Conservation (phyloP, 2,329 filamentous ascomycete species). For the Diplodia seriata region DNA sequence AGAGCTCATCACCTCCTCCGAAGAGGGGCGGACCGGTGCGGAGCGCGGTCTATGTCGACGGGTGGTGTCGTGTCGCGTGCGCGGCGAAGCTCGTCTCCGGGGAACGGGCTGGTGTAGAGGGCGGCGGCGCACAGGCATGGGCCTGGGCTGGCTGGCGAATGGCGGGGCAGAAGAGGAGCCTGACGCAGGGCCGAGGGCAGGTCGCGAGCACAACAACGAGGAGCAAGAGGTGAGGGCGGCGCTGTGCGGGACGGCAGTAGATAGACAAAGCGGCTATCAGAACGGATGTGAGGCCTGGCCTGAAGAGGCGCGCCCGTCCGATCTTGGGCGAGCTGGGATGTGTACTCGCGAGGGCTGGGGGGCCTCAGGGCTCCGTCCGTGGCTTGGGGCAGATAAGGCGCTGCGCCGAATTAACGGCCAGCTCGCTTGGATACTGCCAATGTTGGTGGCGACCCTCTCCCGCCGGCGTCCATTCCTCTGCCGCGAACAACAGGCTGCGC, state of each 20-base stretch:
- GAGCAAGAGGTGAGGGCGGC: background rate
- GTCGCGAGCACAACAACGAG: background rate
- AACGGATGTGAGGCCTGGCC: slow-evolving; percentile 6
- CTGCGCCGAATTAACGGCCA: slow-evolving; percentile 30
- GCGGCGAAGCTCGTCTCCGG: slow-evolving; percentile 27
- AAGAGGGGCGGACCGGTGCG: slow-evolving; percentile 49
- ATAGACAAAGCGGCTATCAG: slow-evolving; percentile 22
- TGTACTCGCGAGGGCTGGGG: slow-evolving; percentile 5
- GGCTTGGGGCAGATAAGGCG: slow-evolving; percentile 28
- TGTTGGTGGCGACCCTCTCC: slow-evolving; percentile 15
- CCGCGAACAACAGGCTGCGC: slow-evolving; percentile 2
- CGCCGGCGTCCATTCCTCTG: background rate
- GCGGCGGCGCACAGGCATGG: slow-evolving; percentile 25
- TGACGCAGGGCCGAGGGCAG: background rate
- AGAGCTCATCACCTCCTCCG: slow-evolving; percentile 48
- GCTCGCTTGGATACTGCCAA: slow-evolving; percentile 26
- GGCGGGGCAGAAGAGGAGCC: background rate
- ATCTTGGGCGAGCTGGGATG: slow-evolving; percentile 24
- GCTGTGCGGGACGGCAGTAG: background rate
- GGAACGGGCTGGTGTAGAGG: slow-evolving; percentile 8
- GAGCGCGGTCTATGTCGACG: slow-evolving; percentile 14
- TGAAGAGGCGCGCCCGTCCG: slow-evolving; percentile 19
- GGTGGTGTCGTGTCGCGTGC: slow-evolving; percentile 15
- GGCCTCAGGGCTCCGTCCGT: slow-evolving; percentile 15
- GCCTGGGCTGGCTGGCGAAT: background rate